Evolutionary conservation across 441 rosid genomes (phyloP).

Genomic region (Bocquillonia castaneifolia): DNA sequence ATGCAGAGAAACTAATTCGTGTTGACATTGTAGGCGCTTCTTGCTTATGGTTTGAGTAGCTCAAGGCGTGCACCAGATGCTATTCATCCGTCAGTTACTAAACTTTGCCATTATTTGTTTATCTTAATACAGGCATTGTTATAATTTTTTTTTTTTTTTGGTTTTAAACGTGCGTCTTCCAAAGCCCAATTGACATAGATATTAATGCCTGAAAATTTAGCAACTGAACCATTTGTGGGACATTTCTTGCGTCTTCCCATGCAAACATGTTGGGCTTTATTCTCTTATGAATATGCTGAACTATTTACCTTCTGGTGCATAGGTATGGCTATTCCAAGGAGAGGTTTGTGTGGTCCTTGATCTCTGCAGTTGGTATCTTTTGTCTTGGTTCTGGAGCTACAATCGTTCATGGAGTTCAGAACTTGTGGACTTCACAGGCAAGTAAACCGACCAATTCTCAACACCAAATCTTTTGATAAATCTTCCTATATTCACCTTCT

Average conservation of each 20-base stretch:
- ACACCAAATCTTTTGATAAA: background rate
- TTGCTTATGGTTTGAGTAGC: constrained; percentile 96
- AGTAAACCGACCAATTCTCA: constrained; percentile 14
- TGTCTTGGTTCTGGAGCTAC: constrained; percentile 99
- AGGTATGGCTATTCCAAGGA: constrained; percentile 98
- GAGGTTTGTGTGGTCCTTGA: constrained; percentile 99
- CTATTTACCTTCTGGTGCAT: constrained; percentile 28
- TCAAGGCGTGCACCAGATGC: constrained; percentile 99
- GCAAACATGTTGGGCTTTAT: background rate
- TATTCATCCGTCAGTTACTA: constrained; percentile 76
- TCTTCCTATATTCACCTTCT: background rate
- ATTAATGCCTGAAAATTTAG: background rate
- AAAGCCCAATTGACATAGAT: background rate
- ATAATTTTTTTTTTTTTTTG: background rate
- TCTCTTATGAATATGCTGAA: constrained; percentile 8
- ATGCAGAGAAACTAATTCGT: constrained; percentile 38
- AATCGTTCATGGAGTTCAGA: constrained; percentile 86
- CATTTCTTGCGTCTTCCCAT: background rate
- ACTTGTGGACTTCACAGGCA: constrained; percentile 81
- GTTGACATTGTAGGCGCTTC: constrained; percentile 68
- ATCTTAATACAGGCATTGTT: too few species aligned
- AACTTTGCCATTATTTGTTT: constrained; percentile 2
- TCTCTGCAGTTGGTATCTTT: constrained; percentile 98
- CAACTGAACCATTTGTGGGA: background rate
- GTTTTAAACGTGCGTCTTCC: background rate